Evolutionary conservation across 495 filamentous ascomycete genomes (phyloP).

Genomic region (Penicillium fimorum): DNA sequence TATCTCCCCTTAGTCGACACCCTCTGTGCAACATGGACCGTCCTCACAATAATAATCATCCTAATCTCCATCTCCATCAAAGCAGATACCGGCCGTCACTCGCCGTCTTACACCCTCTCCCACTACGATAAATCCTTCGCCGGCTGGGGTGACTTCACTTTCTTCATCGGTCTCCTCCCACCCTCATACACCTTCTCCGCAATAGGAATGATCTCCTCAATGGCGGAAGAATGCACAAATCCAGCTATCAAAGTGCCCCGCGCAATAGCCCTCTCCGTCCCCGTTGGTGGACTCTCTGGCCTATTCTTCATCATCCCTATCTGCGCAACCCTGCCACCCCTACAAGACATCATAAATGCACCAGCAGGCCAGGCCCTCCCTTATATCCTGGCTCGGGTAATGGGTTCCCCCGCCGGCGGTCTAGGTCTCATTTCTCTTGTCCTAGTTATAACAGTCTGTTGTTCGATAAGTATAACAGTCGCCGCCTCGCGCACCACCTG

Average conservation of each 20-base stretch:
- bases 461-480: slow-evolving; percentile 60
- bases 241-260: slow-evolving; percentile 46
- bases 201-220: slow-evolving; percentile 52
- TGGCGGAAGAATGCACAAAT: slow-evolving; percentile 50
- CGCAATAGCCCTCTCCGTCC: slow-evolving; percentile 44
- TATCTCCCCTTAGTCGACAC: slow-evolving; percentile 56
- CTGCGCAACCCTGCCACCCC: slow-evolving; percentile 45
- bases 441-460: slow-evolving; percentile 62
- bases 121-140: slow-evolving; percentile 50
- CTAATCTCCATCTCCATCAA: slow-evolving; percentile 42
- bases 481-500: slow-evolving; percentile 59
- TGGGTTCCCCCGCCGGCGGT: slow-evolving; percentile 49
- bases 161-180: slow-evolving; percentile 54
- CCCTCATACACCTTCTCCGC: slow-evolving; percentile 52
- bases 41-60: slow-evolving; percentile 39
- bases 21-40: slow-evolving; percentile 42
- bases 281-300: slow-evolving; percentile 42
- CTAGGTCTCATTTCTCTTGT: slow-evolving; percentile 48
- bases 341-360: slow-evolving; percentile 40
- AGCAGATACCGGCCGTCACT: slow-evolving; percentile 43
- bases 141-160: slow-evolving; percentile 48
- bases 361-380: slow-evolving; percentile 46
- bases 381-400: slow-evolving; percentile 48
- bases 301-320: slow-evolving; percentile 51
- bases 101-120: slow-evolving; percentile 40